Evolutionary conservation across 768 basidiomycete genomes (phyloP).

Genomic region (Boletus pseudopeckii): DNA sequence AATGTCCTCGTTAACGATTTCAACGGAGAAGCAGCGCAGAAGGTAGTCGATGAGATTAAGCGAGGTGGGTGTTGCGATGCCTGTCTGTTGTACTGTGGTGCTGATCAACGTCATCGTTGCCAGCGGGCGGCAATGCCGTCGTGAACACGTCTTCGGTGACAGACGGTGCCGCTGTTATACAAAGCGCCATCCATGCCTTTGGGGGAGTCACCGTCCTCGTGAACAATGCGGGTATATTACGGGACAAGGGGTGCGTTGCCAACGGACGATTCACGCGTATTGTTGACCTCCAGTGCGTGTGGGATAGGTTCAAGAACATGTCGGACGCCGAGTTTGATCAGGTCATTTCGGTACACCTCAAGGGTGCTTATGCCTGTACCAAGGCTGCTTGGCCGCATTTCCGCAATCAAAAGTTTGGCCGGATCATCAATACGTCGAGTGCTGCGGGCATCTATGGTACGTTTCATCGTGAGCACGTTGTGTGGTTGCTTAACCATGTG

Average conservation of each 20-base stretch:
- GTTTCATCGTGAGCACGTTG: constrained; percentile 16
- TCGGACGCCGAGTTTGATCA: constrained; percentile 92
- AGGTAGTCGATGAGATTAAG: constrained; percentile 86
- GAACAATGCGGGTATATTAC: constrained; percentile 92
- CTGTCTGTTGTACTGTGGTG: background rate
- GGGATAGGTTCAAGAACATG: constrained; percentile 90
- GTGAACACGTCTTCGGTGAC: constrained; percentile 83
- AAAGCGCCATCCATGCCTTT: constrained; percentile 81
- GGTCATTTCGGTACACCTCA: constrained; percentile 85
- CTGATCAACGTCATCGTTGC: background rate
- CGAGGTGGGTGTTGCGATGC: constrained; percentile 47
- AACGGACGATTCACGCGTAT: background rate
- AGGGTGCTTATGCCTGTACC: constrained; percentile 88
- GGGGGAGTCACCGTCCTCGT: constrained; percentile 84
- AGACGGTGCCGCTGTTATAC: constrained; percentile 83
- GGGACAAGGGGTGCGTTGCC: constrained; percentile 65
- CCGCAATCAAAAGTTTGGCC: constrained; percentile 91
- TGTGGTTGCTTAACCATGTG: background rate
- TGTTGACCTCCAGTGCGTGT: background rate
- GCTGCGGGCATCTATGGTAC: constrained; percentile 90
- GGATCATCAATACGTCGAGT: constrained; percentile 91
- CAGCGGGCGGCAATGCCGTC: constrained; percentile 88
- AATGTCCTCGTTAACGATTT: constrained; percentile 96
- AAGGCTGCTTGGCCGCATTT: constrained; percentile 97
- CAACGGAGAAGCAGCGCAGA: constrained; percentile 81